phyloP scores from a whole-genome alignment of 192 early-diverging fungal species.

The Rhizoclosmatium globosum region DNA sequence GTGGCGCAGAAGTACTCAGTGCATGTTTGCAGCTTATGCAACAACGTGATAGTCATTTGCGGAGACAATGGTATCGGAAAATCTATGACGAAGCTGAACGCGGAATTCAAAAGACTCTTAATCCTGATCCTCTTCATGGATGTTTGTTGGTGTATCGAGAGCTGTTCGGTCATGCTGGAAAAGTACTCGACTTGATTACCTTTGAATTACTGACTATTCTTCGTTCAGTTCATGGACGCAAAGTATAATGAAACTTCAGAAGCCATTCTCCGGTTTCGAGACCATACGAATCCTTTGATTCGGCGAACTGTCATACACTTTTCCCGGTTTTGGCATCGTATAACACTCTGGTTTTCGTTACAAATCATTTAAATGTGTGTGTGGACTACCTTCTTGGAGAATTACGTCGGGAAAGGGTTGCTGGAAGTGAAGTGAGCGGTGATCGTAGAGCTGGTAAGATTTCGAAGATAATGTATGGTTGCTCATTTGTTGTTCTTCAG shows the following conservation, averaged over 20 bases:
- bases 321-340: constrained; percentile 86
- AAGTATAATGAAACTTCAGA: constrained; percentile 80
- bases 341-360: constrained; percentile 73
- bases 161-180: constrained; percentile 80
- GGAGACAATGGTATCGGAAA: constrained; percentile 74
- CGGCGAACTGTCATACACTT: constrained; percentile 83
- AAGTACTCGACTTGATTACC: constrained; percentile 54
- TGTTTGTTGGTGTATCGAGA: constrained; percentile 82
- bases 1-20: constrained; percentile 81
- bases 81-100: constrained; percentile 86
- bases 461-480: neutral
- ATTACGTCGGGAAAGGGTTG: constrained; percentile 69
- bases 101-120: constrained; percentile 68
- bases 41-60: constrained; percentile 74
- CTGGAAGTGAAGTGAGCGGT: neutral
- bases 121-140: constrained; percentile 85
- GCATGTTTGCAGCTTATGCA: constrained; percentile 81
- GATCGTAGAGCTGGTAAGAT: constrained; percentile 63
- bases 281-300: constrained; percentile 80
- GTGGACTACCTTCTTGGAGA: constrained; percentile 78
- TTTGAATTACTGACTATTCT: neutral
- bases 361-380: constrained; percentile 70
- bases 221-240: constrained; percentile 80
- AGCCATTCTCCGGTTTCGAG: constrained; percentile 77
- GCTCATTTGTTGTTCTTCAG: constrained; percentile 43